A percentile compares a stretch with the other conserved stretches of the same genome.
These are phyloP conservation scores for Neckera pumila DNA, from an alignment of 225 moss, liverwort and hornwort species.

Conservation along the genomic window DNA sequence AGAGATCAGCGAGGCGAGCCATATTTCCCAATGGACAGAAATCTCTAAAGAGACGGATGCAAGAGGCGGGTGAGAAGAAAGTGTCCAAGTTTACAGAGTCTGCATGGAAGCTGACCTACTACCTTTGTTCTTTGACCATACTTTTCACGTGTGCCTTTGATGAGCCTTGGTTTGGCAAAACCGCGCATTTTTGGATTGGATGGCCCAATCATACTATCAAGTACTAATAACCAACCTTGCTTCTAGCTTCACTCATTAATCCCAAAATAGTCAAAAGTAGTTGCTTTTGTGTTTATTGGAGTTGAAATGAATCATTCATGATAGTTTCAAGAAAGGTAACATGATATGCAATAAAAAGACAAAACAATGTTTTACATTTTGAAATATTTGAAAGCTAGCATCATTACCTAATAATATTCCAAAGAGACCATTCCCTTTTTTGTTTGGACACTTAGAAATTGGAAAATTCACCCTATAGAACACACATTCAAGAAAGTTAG, in stretches of 20 bases:
- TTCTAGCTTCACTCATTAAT: not conserved
- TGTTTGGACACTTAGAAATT: not conserved
- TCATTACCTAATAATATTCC: not conserved
- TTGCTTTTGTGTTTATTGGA: not conserved
- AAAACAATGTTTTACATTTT: not conserved
- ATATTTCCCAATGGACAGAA: conserved; percentile 25
- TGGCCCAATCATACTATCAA: conserved; percentile 76
- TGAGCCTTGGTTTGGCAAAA: conserved; percentile 64
- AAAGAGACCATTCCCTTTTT: no score
- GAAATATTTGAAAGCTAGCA: not conserved
- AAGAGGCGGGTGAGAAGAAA: conserved; percentile 46
- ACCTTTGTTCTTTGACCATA: conserved; percentile 8
- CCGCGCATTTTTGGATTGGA: conserved; percentile 56
- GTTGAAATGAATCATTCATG: not conserved
- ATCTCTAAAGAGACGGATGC: not conserved
- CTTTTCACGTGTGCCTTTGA: conserved; percentile 17
- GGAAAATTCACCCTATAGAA: accelerated
- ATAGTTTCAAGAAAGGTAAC: not conserved
- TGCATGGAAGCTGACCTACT: conserved; percentile 80
- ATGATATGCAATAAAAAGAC: not conserved
- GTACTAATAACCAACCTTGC: conserved; percentile 1
- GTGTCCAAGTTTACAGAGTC: conserved; percentile 66
- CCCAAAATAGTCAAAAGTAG: not conserved
- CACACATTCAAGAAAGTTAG: not conserved
- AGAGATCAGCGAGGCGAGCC: conserved; percentile 34